Conservation (phyloP, 2,329 filamentous ascomycete genomes). For the Ceratocystis alfenasii region DNA sequence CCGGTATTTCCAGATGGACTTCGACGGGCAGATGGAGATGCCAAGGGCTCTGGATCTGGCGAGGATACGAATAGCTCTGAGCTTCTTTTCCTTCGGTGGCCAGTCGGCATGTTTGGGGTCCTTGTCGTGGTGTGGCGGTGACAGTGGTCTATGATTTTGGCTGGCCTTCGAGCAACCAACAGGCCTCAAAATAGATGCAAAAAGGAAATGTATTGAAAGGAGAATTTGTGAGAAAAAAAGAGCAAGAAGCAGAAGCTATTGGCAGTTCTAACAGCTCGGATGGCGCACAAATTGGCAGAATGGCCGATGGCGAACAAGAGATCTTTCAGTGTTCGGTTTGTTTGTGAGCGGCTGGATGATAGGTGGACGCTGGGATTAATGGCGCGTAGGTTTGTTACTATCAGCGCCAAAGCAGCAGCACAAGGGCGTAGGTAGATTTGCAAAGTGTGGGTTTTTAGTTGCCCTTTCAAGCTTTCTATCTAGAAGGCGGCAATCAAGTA, state of each 20-base stretch:
- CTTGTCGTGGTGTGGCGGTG: not conserved
- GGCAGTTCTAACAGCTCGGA: not conserved
- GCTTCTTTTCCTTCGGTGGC: conserved; percentile 6
- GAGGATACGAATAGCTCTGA: conserved; percentile 7
- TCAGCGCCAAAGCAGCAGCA: not conserved
- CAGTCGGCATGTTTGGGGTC: conserved; percentile 2
- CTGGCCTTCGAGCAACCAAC: too few relatives aligned
- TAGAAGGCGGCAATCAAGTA: not conserved
- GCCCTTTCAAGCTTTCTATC: not conserved
- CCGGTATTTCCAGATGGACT: not conserved
- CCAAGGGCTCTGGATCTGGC: not conserved
- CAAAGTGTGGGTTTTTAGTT: not conserved
- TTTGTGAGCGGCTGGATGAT: not conserved
- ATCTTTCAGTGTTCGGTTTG: not conserved
- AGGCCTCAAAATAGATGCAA: too few relatives aligned
- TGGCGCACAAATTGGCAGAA: too few relatives aligned
- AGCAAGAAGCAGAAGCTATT: not conserved
- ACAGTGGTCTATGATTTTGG: too few relatives aligned
- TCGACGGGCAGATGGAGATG: not conserved
- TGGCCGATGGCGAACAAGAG: too few relatives aligned
- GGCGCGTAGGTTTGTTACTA: not conserved
- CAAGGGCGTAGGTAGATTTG: not conserved
- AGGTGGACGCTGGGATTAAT: not conserved
- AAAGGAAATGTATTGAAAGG: not conserved
- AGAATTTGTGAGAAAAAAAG: too few relatives aligned